phyloP scores from a whole-genome alignment of 441 rosid species.

The Populus hybrid region DNA sequence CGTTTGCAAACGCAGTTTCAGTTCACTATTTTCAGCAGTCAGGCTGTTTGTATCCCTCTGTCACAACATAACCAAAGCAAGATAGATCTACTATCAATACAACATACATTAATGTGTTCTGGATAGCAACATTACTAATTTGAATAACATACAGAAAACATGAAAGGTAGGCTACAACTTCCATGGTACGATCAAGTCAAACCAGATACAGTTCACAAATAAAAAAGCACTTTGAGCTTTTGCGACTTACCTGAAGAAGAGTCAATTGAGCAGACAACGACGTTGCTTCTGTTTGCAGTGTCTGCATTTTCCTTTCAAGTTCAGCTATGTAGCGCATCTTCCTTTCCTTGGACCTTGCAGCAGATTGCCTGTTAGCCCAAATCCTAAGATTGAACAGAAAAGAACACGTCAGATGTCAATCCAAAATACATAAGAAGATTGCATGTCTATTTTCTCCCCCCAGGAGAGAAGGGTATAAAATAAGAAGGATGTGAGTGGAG shows the following conservation, averaged over 20 bases:
- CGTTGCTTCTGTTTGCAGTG: constrained; percentile 94
- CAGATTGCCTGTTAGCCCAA: constrained; percentile 99
- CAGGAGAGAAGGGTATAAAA: neutral
- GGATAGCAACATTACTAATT: neutral
- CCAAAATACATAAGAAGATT: neutral
- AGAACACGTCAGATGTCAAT: constrained; percentile 7
- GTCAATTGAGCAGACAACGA: constrained; percentile 93
- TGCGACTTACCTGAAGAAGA: constrained; percentile 65
- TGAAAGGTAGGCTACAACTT: neutral
- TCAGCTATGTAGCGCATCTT: constrained; percentile 97
- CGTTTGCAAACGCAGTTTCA: constrained; percentile 90
- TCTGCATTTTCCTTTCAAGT: constrained; percentile 96
- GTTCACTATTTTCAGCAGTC: constrained; percentile 83
- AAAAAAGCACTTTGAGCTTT: constrained; percentile 1
- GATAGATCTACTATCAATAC: constrained; percentile 4
- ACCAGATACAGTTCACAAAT: neutral
- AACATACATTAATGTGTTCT: neutral
- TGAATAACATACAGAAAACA: constrained; percentile 2
- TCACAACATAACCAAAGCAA: constrained; percentile 16
- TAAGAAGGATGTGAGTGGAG: neutral
- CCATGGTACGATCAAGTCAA: neutral
- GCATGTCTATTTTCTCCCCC: neutral
- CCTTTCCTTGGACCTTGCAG: constrained; percentile 98
- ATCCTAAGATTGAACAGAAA: constrained; percentile 46
- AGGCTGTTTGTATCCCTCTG: constrained; percentile 98